Evolutionary conservation across 2,329 filamentous ascomycete genomes (phyloP).

Genomic region (Trichoderma aggressivum): DNA sequence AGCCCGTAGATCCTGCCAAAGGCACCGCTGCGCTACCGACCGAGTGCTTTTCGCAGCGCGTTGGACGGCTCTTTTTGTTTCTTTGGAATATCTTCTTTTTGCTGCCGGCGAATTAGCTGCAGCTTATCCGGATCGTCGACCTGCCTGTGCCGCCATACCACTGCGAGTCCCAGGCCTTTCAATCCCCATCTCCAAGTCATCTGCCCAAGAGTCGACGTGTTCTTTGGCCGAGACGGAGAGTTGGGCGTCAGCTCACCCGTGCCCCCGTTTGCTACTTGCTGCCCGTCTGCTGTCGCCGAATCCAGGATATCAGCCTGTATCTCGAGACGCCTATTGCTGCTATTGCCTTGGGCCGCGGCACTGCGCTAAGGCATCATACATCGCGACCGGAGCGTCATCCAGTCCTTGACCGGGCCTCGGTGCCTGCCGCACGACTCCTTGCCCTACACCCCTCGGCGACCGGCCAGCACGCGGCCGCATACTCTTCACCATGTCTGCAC

Average conservation of each 20-base stretch:
- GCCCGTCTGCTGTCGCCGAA: not conserved
- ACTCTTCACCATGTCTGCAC: slow-evolving; percentile 41
- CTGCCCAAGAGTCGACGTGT: not conserved
- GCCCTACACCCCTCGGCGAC: not conserved
- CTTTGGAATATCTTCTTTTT: not conserved
- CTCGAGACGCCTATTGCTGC: not conserved
- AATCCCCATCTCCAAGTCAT: not conserved
- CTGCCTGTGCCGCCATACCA: not conserved
- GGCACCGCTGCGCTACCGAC: not conserved
- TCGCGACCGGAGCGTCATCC: not conserved
- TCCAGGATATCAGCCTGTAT: not conserved
- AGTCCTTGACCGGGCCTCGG: not conserved
- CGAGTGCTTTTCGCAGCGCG: not conserved
- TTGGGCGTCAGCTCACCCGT: not conserved
- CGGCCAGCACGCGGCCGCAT: slow-evolving; percentile 1
- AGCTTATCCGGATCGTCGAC: not conserved
- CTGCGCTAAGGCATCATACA: slow-evolving; percentile 4
- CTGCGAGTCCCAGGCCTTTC: not conserved
- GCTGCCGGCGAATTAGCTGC: not conserved
- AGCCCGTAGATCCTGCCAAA: not conserved
- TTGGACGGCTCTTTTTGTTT: not conserved
- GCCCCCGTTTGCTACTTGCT: not conserved
- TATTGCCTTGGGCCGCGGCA: slow-evolving; percentile 7
- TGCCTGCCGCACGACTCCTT: not conserved
- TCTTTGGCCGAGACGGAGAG: not conserved